Evolutionary conservation across 164 flowering plant species (phyloP), one percentile per base, ranked within the genome.

Genomic region (Sedum album): DNA sequence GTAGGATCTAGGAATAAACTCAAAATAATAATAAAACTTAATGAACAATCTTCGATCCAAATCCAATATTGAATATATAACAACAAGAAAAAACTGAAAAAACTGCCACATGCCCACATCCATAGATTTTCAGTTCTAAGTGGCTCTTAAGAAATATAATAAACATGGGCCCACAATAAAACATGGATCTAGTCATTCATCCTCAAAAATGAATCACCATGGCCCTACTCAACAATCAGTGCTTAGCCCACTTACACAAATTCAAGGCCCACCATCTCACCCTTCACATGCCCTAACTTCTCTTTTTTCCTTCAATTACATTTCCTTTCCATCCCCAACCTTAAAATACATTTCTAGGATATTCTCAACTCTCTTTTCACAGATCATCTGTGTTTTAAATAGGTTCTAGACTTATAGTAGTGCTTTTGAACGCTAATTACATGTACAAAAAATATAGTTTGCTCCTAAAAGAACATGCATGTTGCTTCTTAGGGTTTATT

Each of bases 41-140:
- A n/a, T n/a, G n/a, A n/a, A 7, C 38, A 35, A 3, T 35, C 38
- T 35, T 35, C 38, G 5, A 35, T 35, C 38, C 7, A 3, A 7
- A 35, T 35, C 38, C 38, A 35, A 3, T 35, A 35, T 3, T 35
- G 7, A 35, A 35, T 35, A 7, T 3, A 35, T 35, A 35, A 35
- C 3, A 35, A 7, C 3, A 13, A 55, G 6, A 25, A 55, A 26
- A 9, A 55, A 55, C 31, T 26, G 31, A 26, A 26, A 55, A 55
- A 55, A 55, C 31, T 55, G 31, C 61, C 61, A 26, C n/a, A n/a
- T n/a, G n/a, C n/a, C n/a, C n/a, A n/a, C 61, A 26, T 26, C 61
- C 61, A 26, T 13, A 9, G 15, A 55, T 25, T 55, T 55, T 21
- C 28, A 51, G 31, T 55, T 53, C 28, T 21, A 10, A 53, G 14